Evolutionary conservation across 2,329 filamentous ascomycete genomes (phyloP), one percentile per base, ranked within the genome.

Genomic region (Cercospora berteroae): DNA sequence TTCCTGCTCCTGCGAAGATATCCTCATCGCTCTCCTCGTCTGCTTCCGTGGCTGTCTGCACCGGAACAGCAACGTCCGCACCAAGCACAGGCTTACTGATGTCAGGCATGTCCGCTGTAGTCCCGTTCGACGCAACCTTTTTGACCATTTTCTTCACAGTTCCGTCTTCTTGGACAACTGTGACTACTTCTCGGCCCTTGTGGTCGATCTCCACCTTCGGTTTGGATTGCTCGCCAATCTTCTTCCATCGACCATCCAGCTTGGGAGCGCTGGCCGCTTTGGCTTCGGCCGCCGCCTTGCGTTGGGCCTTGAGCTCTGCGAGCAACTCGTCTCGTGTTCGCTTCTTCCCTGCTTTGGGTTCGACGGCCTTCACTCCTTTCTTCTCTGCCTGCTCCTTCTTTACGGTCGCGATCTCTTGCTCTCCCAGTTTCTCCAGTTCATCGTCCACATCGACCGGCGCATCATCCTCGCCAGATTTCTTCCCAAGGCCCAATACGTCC

Each of bases 401-500:
- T 71, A 91, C 82, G 12, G 90, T 87, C 33, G 87, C 89, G 27
- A 94, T 84, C 77, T 92, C 88, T 79, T 91, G 90, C 71, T 86
- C 81, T 55, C 85, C 84, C 50, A 90, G 73, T 68, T 85, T 84
- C 20, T 83, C 81, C 60, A 84, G 79, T 67, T 83, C 82, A 13
- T 82, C 79, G 33, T 84, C 82, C 1, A 81, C 69, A 67, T 81
- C 76, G 10, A 64, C 63, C 25, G 48, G 33, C n/a, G 61, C 20
- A 13, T 63, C 39, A 29, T 68, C 70, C 2, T 75, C 74, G 1
- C 68, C 73, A 7, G 81, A 79, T 33, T 64, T 63, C 64, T 68
- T 64, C 68, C 62, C 80, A 74, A 70, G 77, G 73, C 70, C 84
- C 82, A 80, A 67, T 4, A 83, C 81, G 76, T 83, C 80, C 77